These are phyloP conservation scores for Amborella trichopoda DNA, from an alignment of 164 flowering plant genomes.

Conservation along the genomic window DNA sequence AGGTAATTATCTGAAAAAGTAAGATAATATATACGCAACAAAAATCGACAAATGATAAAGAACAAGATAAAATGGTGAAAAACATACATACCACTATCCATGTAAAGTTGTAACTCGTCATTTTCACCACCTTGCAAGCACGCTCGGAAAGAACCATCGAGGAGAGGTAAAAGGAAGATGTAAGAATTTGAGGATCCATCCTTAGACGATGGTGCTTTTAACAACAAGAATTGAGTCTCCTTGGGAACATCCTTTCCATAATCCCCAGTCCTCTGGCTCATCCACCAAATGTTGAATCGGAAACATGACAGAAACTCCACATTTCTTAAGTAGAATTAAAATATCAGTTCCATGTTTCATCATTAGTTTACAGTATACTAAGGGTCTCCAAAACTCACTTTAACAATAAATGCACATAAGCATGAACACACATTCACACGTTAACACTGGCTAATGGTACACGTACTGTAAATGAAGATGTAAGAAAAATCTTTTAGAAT, in stretches of 20 bases:
- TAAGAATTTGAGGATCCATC: conserved; percentile 38
- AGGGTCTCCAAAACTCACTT: too few relatives aligned
- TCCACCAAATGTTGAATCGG: conserved; percentile 92
- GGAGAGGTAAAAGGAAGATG: conserved; percentile 62
- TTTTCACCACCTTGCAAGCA: conserved; percentile 70
- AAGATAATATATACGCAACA: too few relatives aligned
- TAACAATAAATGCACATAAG: too few relatives aligned
- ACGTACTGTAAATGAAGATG: too few relatives aligned
- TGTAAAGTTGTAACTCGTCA: conserved; percentile 64
- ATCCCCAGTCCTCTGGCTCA: conserved; percentile 84
- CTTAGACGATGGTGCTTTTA: conserved; percentile 44
- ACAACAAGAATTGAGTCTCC: conserved; percentile 74
- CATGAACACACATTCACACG: too few relatives aligned
- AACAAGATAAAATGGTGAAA: too few relatives aligned
- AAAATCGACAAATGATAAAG: too few relatives aligned
- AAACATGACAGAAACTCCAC: conserved; percentile 69
- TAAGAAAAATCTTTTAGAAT: too few relatives aligned
- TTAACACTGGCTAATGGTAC: too few relatives aligned
- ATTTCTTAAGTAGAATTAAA: conserved; percentile 28
- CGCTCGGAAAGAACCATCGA: conserved; percentile 79
- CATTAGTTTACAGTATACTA: too few relatives aligned
- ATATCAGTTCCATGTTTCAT: too few relatives aligned
- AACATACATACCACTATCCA: conserved; percentile 78
- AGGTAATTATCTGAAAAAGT: not conserved
- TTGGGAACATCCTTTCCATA: conserved; percentile 62